These are phyloP conservation scores for Cladophialophora yegresii DNA, from an alignment of 2,329 filamentous ascomycete genomes.

Conservation along the genomic window DNA sequence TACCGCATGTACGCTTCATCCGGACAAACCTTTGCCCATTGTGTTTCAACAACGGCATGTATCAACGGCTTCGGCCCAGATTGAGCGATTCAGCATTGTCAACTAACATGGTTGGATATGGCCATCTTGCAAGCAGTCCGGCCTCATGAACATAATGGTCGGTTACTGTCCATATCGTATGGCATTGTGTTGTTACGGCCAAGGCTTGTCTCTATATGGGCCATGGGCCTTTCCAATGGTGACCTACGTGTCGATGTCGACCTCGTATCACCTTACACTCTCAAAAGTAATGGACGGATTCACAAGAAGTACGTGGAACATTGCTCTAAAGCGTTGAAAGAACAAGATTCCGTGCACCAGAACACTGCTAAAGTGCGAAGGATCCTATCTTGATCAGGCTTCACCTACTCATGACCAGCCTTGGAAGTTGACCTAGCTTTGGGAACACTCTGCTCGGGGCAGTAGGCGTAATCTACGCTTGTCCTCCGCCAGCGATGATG, in stretches of 20 bases:
- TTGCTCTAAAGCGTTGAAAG: background rate
- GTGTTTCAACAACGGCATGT: conserved; percentile 4
- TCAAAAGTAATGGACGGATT: background rate
- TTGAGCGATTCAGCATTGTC: conserved; percentile 14
- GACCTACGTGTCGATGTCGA: background rate
- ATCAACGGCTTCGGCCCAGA: conserved; percentile 3
- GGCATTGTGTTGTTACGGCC: background rate
- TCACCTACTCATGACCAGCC: background rate
- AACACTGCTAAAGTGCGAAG: background rate
- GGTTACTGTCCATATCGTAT: background rate
- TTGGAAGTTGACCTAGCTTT: background rate
- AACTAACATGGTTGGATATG: conserved; percentile 9
- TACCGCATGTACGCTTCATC: conserved; percentile 3
- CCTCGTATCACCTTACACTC: background rate
- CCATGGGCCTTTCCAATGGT: background rate
- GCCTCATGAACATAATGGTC: background rate
- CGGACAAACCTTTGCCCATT: background rate
- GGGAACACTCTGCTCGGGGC: background rate
- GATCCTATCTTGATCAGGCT: background rate
- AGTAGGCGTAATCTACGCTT: background rate
- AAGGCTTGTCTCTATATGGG: background rate
- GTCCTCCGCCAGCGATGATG: background rate
- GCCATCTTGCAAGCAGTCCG: background rate
- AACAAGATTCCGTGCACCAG: background rate
- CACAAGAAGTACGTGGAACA: background rate